Evolutionary conservation across 2,329 filamentous ascomycete genomes (phyloP), one percentile per base, ranked within the genome.

Genomic region (Cercospora sp.): DNA sequence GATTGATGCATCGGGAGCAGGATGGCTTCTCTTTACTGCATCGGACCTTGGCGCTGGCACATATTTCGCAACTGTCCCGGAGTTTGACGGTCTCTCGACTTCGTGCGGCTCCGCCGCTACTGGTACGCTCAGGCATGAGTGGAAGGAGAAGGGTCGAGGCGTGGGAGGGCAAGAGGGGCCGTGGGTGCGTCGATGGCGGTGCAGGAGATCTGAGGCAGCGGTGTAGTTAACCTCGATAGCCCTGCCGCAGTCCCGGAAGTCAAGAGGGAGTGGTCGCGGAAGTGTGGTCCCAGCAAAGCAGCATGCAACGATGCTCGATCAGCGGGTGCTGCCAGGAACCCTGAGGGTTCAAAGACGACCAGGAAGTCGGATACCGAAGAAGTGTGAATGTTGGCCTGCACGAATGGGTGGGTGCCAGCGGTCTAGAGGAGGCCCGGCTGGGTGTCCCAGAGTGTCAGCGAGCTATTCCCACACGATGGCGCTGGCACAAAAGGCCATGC

Each of bases 21-120:
- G 62, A 37, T 5, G 62, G 62, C 62, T 64, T 64, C 37, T 64
- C 62, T 53, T 64, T 64, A 30, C 62, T 45, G 24, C 62, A 64
- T 40, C 49, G 18, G 49, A 64, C 62, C 62, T 64, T 64, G 28
- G 62, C 62, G 37, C 30, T 40, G 49, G 62, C 62, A 43, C 62
- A 64, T 10, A 40, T 64, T 13, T 64, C 62, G 34, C 62, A 64
- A 32, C 62, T 64, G 34, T 64, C 62, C 16, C 62, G 62, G 16
- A 64, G 30, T 32, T 64, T 64, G 49, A 62, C 60, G 16, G 60
- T 49, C 24, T 62, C 60, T 26, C 60, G 60, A 62, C 37, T 43
- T 49, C 40, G 51, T 34, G 21, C 60, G 21, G 60, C 10, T 13
- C 34, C 37, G 24, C 34, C 60, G 37, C 18, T 45, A 40, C 18